Base-by-base conservation (phyloP, 306 rosid species). In the Lathyrus oleraceus region DNA sequence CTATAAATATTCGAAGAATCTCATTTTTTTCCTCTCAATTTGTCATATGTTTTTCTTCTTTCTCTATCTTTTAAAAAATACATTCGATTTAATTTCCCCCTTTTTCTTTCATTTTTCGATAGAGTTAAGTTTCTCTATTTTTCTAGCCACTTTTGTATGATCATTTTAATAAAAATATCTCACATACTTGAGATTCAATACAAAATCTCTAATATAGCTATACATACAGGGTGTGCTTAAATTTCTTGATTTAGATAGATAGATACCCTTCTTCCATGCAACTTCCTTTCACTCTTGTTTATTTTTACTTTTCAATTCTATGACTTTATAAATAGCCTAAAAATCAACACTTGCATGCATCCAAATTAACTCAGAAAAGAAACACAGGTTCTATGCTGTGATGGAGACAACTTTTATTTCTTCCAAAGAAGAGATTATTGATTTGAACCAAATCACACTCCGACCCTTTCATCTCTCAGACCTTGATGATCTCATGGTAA, bases 401-500 rank as follows among this genome's bases (percentile, higher is more conserved):
- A 74, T 74, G 83, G 76, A 79, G 68, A 40, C 0, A 13, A 3
- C 17, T 9, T 6, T 11, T n/a, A 36, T 30, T 47, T 48, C 70
- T 67, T 48, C 75, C 23, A 62, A 52, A 32, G 57, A 65, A 54
- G 67, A 74, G 44, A 30, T 0, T 0, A n/a, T 81, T 30, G 84
- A 76, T 76, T 23, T 81, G 9, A 28, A 32, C 5, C 11, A 72
- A 67, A 68, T 89, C 58, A 71, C 79, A 40, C 87, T 89, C 19
- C 75, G 94, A 66, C 74, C 85, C 14, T 36, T 87, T n/a, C 73
- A 71, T 40, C 71, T 77, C 17, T 75, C 89, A 3, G 96, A 91
- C 71, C 45, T 82, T 15, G 96, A 91, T 67, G 96, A 85, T 79
- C 76, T 87, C 80, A 79, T 87, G 88, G 85, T 48, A 2, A 87